Conservation (phyloP, 768 basidiomycete genomes). For the Podaxis sp. region DNA sequence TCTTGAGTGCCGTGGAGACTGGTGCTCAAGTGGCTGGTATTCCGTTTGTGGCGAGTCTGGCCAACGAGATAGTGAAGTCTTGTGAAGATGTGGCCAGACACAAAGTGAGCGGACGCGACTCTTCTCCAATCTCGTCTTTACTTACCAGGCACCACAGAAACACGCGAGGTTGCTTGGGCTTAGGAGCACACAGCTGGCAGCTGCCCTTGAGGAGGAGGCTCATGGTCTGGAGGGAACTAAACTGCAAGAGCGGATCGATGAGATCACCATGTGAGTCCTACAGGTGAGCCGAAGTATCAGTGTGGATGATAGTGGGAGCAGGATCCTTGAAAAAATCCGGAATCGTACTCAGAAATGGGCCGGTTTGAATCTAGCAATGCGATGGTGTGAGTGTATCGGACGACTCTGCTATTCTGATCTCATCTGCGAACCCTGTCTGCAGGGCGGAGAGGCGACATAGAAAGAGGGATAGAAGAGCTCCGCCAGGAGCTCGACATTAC, state of each 20-base stretch:
- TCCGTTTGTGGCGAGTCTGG: slow-evolving; percentile 38
- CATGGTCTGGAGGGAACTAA: slow-evolving; percentile 35
- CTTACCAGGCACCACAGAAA: slow-evolving; percentile 23
- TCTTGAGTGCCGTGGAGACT: slow-evolving; percentile 31
- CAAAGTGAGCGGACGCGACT: slow-evolving; percentile 33
- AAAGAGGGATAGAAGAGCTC: slow-evolving; percentile 37
- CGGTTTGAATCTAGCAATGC: neutral
- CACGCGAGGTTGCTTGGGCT: slow-evolving; percentile 37
- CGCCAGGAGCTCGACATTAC: slow-evolving; percentile 37
- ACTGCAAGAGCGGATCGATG: slow-evolving; percentile 34
- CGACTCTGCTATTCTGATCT: neutral
- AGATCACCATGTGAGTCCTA: slow-evolving; percentile 37
- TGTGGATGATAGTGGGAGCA: slow-evolving; percentile 15
- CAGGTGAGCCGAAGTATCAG: neutral
- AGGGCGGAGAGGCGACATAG: slow-evolving; percentile 46
- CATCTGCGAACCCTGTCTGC: neutral
- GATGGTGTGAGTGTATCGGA: slow-evolving; percentile 24
- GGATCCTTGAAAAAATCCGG: slow-evolving; percentile 36
- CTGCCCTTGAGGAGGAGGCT: slow-evolving; percentile 36
- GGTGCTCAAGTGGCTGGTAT: slow-evolving; percentile 38
- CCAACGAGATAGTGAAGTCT: slow-evolving; percentile 37
- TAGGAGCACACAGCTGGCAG: slow-evolving; percentile 37
- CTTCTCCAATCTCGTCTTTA: neutral
- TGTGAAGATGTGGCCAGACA: slow-evolving; percentile 45
- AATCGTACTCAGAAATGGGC: slow-evolving; percentile 35